Evolutionary conservation across 2,329 filamentous ascomycete genomes (phyloP), one percentile per base, ranked within the genome.

Genomic region (Ilyonectria destructans): DNA sequence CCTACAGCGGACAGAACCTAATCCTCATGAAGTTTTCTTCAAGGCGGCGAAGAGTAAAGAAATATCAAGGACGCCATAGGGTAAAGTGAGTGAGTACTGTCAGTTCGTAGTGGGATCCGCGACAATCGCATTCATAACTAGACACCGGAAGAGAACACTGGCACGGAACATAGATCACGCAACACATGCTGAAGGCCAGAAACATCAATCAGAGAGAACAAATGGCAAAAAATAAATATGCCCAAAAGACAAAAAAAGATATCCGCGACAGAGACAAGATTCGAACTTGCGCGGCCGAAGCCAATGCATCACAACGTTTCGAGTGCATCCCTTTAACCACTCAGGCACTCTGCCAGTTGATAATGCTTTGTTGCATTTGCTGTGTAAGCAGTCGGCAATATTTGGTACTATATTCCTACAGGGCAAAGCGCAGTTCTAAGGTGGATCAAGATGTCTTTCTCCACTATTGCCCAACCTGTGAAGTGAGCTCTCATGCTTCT

Each of bases 251-350:
- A 54, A 58, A 59, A 46, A 13, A 52, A 62, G n/a, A 57, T 48
- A 15, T 46, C 48, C 35, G 48, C 67, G 69, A 72, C 66, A 66
- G 58, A 71, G 21, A 69, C 65, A 66, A 65, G 69, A 71, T 71
- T 71, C 69, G 69, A 71, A 71, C 69, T 65, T 66, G 59, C 69
- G 69, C 69, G 43, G 64, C 62, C 69, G 69, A 71, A 68, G 59
- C 64, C 43, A 71, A 51, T 59, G 19, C 64, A 58, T 58, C 51
- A 54, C 51, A 54, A 60, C 60, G 49, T 60, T 68, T 71, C 69
- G 69, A 71, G 69, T 63, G 62, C 46, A 67, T 51, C 69, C 48
- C 67, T 46, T 62, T 71, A 71, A 71, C 69, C 69, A 71, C 69
- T 71, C 69, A 46, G 67, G 48, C 69, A 71, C 69, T 66, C 57